Percentiles rank a stretch among this genome's conserved stretches.
Conservation (phyloP, 495 filamentous ascomycete species). For the Friedmanniomyces simplex region DNA sequence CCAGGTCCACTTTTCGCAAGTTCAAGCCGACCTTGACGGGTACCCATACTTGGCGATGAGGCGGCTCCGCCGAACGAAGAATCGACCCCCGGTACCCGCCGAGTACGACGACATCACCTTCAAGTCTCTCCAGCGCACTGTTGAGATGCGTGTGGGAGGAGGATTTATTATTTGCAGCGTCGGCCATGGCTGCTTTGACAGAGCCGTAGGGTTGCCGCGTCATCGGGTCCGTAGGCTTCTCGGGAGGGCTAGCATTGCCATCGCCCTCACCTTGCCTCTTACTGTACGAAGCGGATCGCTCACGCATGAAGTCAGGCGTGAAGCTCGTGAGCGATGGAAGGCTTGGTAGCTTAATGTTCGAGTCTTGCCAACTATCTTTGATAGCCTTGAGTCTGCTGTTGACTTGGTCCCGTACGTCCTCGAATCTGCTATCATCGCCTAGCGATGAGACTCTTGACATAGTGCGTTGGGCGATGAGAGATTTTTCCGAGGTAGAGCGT, state of each 20-base stretch:
- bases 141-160: conserved; percentile 44
- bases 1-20: conserved; percentile 81
- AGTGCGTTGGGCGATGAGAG: conserved; percentile 44
- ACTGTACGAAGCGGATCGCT: background rate
- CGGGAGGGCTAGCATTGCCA: background rate
- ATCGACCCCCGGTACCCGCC: conserved; percentile 88
- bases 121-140: conserved; percentile 56
- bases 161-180: conserved; percentile 21
- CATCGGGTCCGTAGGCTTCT: conserved; percentile 10
- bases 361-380: conserved; percentile 73
- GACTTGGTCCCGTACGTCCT: conserved; percentile 64
- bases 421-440: conserved; percentile 77
- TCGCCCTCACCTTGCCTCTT: background rate
- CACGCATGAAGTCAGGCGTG: conserved; percentile 16
- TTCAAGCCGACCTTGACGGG: conserved; percentile 91
- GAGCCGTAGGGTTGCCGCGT: conserved; percentile 9
- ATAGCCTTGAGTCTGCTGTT: conserved; percentile 89
- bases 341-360: conserved; percentile 58
- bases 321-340: conserved; percentile 23
- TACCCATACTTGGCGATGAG: conserved; percentile 78
- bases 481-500: conserved; percentile 64
- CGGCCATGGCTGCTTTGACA: conserved; percentile 9
- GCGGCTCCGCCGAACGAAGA: conserved; percentile 71
- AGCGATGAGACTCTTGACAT: conserved; percentile 71
- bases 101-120: conserved; percentile 78